Evolutionary conservation across 768 basidiomycete species (phyloP).

Genomic region (Leccinum longicurvipes): DNA sequence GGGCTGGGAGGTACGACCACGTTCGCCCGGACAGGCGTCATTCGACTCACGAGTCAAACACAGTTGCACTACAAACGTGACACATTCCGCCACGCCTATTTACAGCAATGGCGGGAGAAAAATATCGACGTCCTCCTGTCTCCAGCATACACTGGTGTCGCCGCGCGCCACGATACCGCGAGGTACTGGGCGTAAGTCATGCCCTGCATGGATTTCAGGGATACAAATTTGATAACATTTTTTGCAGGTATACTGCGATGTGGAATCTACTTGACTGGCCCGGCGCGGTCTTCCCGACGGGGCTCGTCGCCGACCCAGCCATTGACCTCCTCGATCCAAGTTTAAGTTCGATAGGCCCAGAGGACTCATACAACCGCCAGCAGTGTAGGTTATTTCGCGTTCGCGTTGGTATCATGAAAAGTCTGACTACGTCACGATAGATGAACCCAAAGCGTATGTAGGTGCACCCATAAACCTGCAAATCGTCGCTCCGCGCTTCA

Average conservation of each 20-base stretch:
- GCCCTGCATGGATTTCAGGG: neutral
- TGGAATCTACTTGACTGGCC: constrained; percentile 47
- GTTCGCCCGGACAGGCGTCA: neutral
- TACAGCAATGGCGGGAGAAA: constrained; percentile 38
- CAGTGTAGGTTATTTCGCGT: constrained; percentile 13
- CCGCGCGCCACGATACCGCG: constrained; percentile 36
- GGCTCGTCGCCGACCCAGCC: constrained; percentile 28
- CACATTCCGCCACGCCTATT: constrained; percentile 31
- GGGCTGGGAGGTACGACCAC: constrained; percentile 29
- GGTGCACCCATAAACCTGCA: constrained; percentile 22
- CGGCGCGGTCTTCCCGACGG: constrained; percentile 42
- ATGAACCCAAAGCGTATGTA: constrained; percentile 18
- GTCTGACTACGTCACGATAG: constrained; percentile 10
- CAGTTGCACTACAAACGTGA: constrained; percentile 34
- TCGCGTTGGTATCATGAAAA: neutral
- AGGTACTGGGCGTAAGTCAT: constrained; percentile 32
- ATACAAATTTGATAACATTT: neutral
- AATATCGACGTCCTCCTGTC: constrained; percentile 39
- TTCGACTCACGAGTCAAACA: neutral
- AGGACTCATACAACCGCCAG: constrained; percentile 17
- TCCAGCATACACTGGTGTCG: constrained; percentile 36
- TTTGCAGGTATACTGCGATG: constrained; percentile 37
- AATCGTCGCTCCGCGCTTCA: constrained; percentile 23
- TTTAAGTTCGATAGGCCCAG: constrained; percentile 1
- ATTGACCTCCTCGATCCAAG: constrained; percentile 18